phyloP scores from a whole-genome alignment of 139 green algal genomes.

The Chlamydomonas sp. region DNA sequence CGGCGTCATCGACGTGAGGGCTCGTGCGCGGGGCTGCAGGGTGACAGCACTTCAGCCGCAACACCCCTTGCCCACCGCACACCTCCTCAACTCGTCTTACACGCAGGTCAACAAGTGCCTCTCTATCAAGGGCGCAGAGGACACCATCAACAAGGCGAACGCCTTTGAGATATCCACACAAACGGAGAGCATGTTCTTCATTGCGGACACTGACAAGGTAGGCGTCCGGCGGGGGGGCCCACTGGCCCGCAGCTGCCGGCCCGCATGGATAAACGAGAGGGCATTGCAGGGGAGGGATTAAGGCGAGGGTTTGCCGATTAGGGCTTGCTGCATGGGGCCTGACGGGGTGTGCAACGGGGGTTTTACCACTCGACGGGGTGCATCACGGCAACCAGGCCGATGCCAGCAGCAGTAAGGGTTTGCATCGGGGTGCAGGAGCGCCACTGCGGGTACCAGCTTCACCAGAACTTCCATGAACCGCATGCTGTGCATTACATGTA shows the following conservation, averaged over 20 bases:
- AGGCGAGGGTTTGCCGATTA: no score
- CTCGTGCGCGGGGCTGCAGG: no score
- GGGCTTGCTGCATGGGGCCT: no score
- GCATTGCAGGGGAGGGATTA: neutral
- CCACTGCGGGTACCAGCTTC: no score
- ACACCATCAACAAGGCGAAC: slow-evolving; percentile 93
- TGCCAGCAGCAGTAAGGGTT: no score
- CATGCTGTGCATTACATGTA: no score
- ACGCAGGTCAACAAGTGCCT: slow-evolving; percentile 90
- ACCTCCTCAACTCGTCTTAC: neutral
- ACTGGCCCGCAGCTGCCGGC: no score
- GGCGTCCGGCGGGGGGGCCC: neutral
- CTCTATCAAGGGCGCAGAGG: slow-evolving; percentile 97
- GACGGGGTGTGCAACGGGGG: neutral
- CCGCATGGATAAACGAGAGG: neutral
- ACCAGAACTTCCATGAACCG: no score
- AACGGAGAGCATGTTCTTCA: slow-evolving; percentile 91
- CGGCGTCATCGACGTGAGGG: slow-evolving; percentile 90
- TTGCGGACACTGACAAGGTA: slow-evolving; percentile 91
- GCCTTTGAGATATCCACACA: slow-evolving; percentile 97
- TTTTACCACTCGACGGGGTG: no score
- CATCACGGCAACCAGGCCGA: no score
- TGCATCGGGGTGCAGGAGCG: no score
- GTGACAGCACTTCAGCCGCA: no score
- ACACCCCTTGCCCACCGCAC: neutral